phyloP scores from a whole-genome alignment of 2,329 filamentous ascomycete genomes.

The Proliferodiscus dingleyae region DNA sequence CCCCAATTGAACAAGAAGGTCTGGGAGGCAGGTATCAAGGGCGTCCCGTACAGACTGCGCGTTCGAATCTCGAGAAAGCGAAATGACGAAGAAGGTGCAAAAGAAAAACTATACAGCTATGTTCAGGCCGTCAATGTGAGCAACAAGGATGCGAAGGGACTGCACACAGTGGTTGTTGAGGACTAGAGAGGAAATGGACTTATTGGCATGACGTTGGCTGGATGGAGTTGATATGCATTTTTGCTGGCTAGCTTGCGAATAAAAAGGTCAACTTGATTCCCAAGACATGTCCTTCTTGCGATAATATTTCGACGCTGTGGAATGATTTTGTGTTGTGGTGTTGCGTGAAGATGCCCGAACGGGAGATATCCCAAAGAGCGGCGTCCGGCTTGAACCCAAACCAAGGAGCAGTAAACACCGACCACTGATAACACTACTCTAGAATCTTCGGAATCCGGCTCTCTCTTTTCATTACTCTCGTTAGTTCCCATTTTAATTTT shows the following conservation, averaged over 20 bases:
- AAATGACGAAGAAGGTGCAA: conserved; percentile 99
- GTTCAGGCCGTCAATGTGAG: conserved; percentile 96
- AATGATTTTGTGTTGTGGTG: neutral
- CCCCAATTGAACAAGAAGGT: conserved; percentile 99
- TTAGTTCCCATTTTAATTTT: too few relatives aligned
- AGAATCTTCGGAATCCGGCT: too few relatives aligned
- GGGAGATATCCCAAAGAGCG: too few relatives aligned
- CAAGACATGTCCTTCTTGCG: neutral
- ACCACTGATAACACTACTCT: too few relatives aligned
- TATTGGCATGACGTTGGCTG: conserved; percentile 22
- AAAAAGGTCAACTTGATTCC: conserved; percentile 26
- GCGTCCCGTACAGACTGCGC: conserved; percentile 93
- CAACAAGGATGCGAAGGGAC: conserved; percentile 91
- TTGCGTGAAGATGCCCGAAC: neutral
- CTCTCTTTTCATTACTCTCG: too few relatives aligned
- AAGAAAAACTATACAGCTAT: conserved; percentile 99
- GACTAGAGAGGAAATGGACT: conserved; percentile 43
- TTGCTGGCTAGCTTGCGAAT: conserved; percentile 31
- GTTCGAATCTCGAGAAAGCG: conserved; percentile 98
- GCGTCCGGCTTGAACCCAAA: too few relatives aligned
- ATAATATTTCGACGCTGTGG: too few relatives aligned
- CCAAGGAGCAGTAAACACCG: too few relatives aligned
- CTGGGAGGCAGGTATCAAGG: conserved; percentile 99
- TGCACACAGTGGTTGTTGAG: conserved; percentile 84
- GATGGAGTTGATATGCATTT: conserved; percentile 29